A percentile compares a stretch with the other conserved stretches of the same genome.
Conservation (phyloP, 2,329 filamentous ascomycete species). For the Boeremia lycopersici region DNA sequence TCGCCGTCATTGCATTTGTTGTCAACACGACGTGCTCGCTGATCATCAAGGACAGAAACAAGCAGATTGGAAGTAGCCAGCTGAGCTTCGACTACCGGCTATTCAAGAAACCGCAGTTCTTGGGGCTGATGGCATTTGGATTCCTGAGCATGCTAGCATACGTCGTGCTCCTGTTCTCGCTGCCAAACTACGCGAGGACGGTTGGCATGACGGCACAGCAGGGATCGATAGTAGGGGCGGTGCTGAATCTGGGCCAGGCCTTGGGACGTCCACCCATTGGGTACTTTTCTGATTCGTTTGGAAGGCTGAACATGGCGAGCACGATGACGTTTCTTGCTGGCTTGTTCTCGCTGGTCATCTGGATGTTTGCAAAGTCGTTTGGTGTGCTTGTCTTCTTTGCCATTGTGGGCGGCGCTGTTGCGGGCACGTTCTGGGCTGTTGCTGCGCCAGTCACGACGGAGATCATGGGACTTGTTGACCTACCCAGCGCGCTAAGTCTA, state of each 20-base stretch:
- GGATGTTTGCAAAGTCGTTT: slow-evolving; percentile 72
- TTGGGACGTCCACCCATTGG: slow-evolving; percentile 75
- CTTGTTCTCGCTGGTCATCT: slow-evolving; percentile 71
- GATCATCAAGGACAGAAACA: slow-evolving; percentile 73
- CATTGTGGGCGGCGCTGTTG: slow-evolving; percentile 68
- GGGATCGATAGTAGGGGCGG: slow-evolving; percentile 72
- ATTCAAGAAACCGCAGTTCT: slow-evolving; percentile 66
- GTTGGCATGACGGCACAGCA: slow-evolving; percentile 71
- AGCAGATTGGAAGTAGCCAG: slow-evolving; percentile 70
- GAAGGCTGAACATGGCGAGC: slow-evolving; percentile 74
- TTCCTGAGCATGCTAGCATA: slow-evolving; percentile 77
- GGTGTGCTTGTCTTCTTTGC: slow-evolving; percentile 74
- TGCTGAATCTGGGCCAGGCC: slow-evolving; percentile 71
- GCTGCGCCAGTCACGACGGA: slow-evolving; percentile 74
- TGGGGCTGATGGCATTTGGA: slow-evolving; percentile 69
- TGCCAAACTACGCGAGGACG: slow-evolving; percentile 73
- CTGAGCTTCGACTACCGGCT: slow-evolving; percentile 55
- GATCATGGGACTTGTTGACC: slow-evolving; percentile 71
- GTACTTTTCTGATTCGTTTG: slow-evolving; percentile 71
- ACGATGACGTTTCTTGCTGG: slow-evolving; percentile 68
- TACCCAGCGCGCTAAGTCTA: slow-evolving; percentile 72
- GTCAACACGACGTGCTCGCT: slow-evolving; percentile 69
- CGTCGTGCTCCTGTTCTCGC: slow-evolving; percentile 75
- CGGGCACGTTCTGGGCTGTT: slow-evolving; percentile 70
- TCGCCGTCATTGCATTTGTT: slow-evolving; percentile 67